Percentiles rank a stretch among this genome's conserved stretches.
These are phyloP conservation scores for Alternaria solani DNA, from an alignment of 2,329 filamentous ascomycete genomes.

Conservation along the genomic window DNA sequence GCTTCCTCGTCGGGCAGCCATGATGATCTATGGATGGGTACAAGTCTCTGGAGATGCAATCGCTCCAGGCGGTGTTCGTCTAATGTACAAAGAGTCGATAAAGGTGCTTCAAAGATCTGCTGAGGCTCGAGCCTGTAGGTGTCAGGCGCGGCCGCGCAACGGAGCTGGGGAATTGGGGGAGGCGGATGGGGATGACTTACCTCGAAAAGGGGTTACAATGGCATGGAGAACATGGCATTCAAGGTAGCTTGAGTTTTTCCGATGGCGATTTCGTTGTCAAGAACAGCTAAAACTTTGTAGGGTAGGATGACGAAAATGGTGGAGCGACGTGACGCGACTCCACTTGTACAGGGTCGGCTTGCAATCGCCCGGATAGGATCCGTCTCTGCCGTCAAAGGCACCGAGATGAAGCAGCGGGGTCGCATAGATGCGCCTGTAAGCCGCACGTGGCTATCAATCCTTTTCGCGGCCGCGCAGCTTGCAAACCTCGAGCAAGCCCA, in stretches of 20 bases:
- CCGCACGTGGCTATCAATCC: conserved; percentile 2
- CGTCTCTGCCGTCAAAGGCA: not conserved
- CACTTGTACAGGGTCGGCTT: not conserved
- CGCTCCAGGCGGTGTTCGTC: conserved; percentile 12
- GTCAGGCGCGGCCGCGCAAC: conserved; percentile 26
- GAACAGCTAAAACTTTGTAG: not conserved
- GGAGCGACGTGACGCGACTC: not conserved
- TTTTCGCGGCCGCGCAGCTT: conserved; percentile 1
- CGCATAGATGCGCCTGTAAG: not conserved
- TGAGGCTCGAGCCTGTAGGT: conserved; percentile 29
- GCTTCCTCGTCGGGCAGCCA: conserved; percentile 48
- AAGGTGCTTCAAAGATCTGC: conserved; percentile 20
- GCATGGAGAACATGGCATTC: conserved; percentile 27
- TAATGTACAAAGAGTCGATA: conserved; percentile 13
- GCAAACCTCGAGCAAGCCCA: not conserved
- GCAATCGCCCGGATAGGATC: not conserved
- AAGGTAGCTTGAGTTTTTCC: conserved; percentile 17
- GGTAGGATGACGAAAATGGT: conserved; percentile 15
- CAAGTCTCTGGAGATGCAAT: conserved; percentile 2
- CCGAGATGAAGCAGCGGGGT: conserved; percentile 3
- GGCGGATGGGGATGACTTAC: conserved; percentile 9
- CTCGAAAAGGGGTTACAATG: conserved; percentile 21
- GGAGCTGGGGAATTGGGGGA: conserved; percentile 12
- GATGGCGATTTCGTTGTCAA: not conserved
- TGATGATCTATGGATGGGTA: conserved; percentile 23